A percentile compares a stretch with the other conserved stretches of the same genome.
Conservation (phyloP, 2,329 filamentous ascomycete species). For the Amylocarpus encephaloides region DNA sequence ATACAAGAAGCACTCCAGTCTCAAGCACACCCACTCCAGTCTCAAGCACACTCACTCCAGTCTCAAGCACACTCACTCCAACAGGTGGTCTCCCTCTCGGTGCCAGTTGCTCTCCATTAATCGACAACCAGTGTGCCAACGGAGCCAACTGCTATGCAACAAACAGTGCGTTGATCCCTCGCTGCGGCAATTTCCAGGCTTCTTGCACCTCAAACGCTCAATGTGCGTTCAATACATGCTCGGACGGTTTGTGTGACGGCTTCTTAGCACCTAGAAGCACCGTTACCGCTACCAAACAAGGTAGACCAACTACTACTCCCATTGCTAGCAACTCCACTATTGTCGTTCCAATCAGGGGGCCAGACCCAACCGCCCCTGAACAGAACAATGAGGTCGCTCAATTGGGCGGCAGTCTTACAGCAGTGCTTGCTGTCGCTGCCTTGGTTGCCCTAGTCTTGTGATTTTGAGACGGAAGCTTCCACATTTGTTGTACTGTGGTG, state of each 20-base stretch:
- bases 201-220: constrained; percentile 7
- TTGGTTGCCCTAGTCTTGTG: constrained; percentile 1
- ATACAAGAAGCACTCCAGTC: neutral
- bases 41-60: neutral
- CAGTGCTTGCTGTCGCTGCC: constrained; percentile 4
- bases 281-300: neutral
- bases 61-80: neutral
- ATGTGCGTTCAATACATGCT: constrained; percentile 15
- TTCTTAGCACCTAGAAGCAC: neutral
- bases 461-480: neutral
- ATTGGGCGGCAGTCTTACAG: neutral
- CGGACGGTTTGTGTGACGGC: constrained; percentile 8
- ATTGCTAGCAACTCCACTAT: neutral
- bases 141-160: constrained; percentile 12
- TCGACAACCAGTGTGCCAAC: constrained; percentile 6
- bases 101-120: constrained; percentile 7
- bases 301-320: neutral
- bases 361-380: neutral
- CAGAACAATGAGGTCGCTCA: neutral
- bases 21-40: neutral
- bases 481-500: neutral
- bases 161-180: constrained; percentile 6
- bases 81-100: neutral
- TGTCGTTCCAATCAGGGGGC: neutral
- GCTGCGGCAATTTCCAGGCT: constrained; percentile 14